These are phyloP conservation scores for Nitzschia sp. DNA, from an alignment of 108 stramenopile genomes.

Conservation along the genomic window DNA sequence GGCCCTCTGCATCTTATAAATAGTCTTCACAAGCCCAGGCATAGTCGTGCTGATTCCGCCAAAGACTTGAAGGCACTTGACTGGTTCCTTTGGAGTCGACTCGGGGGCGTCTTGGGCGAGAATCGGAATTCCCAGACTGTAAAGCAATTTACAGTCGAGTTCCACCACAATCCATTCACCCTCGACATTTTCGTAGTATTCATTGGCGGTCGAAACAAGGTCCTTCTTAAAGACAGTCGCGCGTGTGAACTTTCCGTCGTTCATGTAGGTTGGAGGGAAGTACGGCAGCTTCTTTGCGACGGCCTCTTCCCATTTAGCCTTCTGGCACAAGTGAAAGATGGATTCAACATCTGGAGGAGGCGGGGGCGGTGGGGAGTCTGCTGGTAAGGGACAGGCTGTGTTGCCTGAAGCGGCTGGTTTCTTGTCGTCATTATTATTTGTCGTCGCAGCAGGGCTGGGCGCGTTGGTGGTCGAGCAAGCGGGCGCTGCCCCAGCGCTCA, in stretches of 20 bases:
- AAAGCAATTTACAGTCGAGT: slow-evolving; percentile 26
- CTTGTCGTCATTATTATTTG: too few species aligned
- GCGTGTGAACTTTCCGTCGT: slow-evolving; percentile 49
- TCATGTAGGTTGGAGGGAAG: slow-evolving; percentile 50
- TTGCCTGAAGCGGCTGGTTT: slow-evolving; percentile 9
- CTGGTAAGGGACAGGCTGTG: slow-evolving; percentile 28
- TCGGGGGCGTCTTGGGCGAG: slow-evolving; percentile 24
- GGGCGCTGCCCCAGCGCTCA: background rate
- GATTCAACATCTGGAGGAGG: slow-evolving; percentile 29
- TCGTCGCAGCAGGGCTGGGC: background rate
- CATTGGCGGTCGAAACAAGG: slow-evolving; percentile 41
- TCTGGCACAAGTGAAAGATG: slow-evolving; percentile 51
- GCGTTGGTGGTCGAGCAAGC: background rate
- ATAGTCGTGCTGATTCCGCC: slow-evolving; percentile 30
- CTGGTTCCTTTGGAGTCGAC: slow-evolving; percentile 16
- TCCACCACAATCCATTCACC: slow-evolving; percentile 47
- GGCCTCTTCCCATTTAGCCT: slow-evolving; percentile 37
- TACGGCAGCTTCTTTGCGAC: slow-evolving; percentile 22
- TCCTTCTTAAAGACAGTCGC: slow-evolving; percentile 40
- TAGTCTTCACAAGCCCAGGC: slow-evolving; percentile 19
- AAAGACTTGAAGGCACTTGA: slow-evolving; percentile 36
- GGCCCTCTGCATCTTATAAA: slow-evolving; percentile 12
- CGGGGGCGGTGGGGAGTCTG: slow-evolving; percentile 10
- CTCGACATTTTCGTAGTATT: slow-evolving; percentile 37
- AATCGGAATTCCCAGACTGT: slow-evolving; percentile 29